phyloP scores from a whole-genome alignment of 805 yeast species.

The Wickerhamomyces hampshirensis region DNA sequence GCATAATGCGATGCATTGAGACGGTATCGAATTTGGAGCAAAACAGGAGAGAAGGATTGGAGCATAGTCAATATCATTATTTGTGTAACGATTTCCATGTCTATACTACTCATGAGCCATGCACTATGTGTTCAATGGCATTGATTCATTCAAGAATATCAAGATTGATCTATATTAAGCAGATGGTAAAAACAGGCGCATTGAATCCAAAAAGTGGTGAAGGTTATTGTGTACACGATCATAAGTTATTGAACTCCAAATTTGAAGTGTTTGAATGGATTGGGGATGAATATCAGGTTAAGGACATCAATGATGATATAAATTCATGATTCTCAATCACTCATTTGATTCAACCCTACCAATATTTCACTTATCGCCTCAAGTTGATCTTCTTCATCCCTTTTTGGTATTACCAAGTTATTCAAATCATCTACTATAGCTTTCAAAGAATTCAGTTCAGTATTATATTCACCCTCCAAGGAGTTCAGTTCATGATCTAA shows the following conservation, averaged over 20 bases:
- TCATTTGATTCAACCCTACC: too few species aligned
- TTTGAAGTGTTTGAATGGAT: slow-evolving; percentile 80
- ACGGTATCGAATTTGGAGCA: slow-evolving; percentile 55
- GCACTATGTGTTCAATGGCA: slow-evolving; percentile 97
- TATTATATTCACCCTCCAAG: background rate
- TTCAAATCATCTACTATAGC: background rate
- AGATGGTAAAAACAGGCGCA: slow-evolving; percentile 48
- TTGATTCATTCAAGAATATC: slow-evolving; percentile 83
- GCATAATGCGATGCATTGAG: slow-evolving; percentile 68
- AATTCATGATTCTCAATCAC: slow-evolving; percentile 15
- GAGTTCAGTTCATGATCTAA: background rate
- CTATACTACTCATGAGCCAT: slow-evolving; percentile 92
- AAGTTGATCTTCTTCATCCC: background rate
- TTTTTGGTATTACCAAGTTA: slow-evolving; percentile 1
- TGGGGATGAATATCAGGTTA: slow-evolving; percentile 30
- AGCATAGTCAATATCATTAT: slow-evolving; percentile 33
- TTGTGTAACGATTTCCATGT: slow-evolving; percentile 75
- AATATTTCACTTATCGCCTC: too few species aligned
- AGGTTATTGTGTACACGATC: slow-evolving; percentile 69
- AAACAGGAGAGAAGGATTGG: slow-evolving; percentile 28
- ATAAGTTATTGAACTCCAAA: slow-evolving; percentile 77
- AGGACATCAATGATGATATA: slow-evolving; percentile 20
- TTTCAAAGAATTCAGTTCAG: background rate
- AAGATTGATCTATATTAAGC: slow-evolving; percentile 55
- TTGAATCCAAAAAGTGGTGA: slow-evolving; percentile 54